These are phyloP conservation scores for Cercospora zeae-maydis DNA, from an alignment of 2,329 filamentous ascomycete species.

Conservation along the genomic window DNA sequence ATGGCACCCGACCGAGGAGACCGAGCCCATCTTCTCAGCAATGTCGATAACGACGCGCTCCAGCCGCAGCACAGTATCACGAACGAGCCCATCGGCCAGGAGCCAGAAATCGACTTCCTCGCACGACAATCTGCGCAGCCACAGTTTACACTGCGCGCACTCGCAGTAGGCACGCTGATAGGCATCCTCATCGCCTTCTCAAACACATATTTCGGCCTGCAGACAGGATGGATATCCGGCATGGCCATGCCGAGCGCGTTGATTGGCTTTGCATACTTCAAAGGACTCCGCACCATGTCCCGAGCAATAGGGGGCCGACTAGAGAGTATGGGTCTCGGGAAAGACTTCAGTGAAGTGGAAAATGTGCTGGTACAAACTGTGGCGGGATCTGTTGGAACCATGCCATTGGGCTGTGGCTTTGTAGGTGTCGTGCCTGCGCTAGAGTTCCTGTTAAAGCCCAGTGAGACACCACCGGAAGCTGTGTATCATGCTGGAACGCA, in stretches of 20 bases:
- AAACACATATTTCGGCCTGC: slow-evolving; percentile 98
- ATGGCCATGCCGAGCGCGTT: slow-evolving; percentile 97
- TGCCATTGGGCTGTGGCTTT: slow-evolving; percentile 93
- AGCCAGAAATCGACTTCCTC: slow-evolving; percentile 31
- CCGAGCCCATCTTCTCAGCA: slow-evolving; percentile 8
- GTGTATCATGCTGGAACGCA: slow-evolving; percentile 2
- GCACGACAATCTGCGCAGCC: slow-evolving; percentile 37
- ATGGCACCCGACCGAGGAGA: slow-evolving; percentile 39
- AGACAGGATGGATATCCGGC: slow-evolving; percentile 77
- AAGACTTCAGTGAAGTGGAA: slow-evolving; percentile 86
- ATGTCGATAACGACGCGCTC: slow-evolving; percentile 20
- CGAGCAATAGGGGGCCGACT: slow-evolving; percentile 46
- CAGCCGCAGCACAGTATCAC: slow-evolving; percentile 24
- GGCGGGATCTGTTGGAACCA: slow-evolving; percentile 90
- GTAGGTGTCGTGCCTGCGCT: slow-evolving; percentile 92
- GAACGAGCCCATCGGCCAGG: slow-evolving; percentile 30
- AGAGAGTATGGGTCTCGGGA: slow-evolving; percentile 28
- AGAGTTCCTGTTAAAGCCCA: slow-evolving; percentile 73
- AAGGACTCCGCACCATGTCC: slow-evolving; percentile 67
- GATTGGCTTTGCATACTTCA: slow-evolving; percentile 93
- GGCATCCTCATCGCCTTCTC: slow-evolving; percentile 91
- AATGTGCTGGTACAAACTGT: slow-evolving; percentile 97
- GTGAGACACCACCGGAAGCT: slow-evolving; percentile 54
- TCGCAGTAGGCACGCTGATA: slow-evolving; percentile 75
- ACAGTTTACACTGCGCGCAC: slow-evolving; percentile 76